These are phyloP conservation scores for Xylariaceae sp. DNA, from an alignment of 2,329 filamentous ascomycete genomes.

Conservation along the genomic window DNA sequence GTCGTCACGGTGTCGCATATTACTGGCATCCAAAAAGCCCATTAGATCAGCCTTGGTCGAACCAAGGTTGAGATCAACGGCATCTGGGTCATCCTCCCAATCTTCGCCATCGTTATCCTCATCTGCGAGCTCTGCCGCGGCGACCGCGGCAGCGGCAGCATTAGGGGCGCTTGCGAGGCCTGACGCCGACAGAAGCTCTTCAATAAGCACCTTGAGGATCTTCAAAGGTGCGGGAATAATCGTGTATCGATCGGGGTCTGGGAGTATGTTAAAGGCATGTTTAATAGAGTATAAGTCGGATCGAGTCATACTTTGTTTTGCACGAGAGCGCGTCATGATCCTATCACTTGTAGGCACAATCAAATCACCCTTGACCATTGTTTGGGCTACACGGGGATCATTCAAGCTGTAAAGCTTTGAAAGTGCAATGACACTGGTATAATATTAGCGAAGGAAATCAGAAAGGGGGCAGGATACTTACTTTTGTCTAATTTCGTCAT, in stretches of 20 bases:
- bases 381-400: conserved; percentile 72
- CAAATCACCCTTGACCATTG: conserved; percentile 86
- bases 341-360: conserved; percentile 73
- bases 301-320: conserved; percentile 65
- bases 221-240: conserved; percentile 84
- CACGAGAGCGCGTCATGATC: conserved; percentile 91
- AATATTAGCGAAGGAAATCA: conserved; percentile 30
- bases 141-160: conserved; percentile 59
- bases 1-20: conserved; percentile 69
- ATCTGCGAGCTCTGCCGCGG: conserved; percentile 51
- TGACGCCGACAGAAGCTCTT: conserved; percentile 80
- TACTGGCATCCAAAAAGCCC: conserved; percentile 62
- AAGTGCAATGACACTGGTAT: conserved; percentile 74
- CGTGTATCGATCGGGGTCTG: conserved; percentile 85
- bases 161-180: conserved; percentile 59
- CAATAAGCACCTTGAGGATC: conserved; percentile 91
- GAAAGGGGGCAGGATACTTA: conserved; percentile 42
- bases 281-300: conserved; percentile 11
- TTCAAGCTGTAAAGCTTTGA: conserved; percentile 87
- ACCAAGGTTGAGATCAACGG: conserved; percentile 69
- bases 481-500: conserved; percentile 97
- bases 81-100: conserved; percentile 82
- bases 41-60: conserved; percentile 73
- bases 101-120: conserved; percentile 73
- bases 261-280: conserved; percentile 27